phyloP scores from a whole-genome alignment of 2,329 filamentous ascomycete genomes.

The Fusarium pseudograminearum region DNA sequence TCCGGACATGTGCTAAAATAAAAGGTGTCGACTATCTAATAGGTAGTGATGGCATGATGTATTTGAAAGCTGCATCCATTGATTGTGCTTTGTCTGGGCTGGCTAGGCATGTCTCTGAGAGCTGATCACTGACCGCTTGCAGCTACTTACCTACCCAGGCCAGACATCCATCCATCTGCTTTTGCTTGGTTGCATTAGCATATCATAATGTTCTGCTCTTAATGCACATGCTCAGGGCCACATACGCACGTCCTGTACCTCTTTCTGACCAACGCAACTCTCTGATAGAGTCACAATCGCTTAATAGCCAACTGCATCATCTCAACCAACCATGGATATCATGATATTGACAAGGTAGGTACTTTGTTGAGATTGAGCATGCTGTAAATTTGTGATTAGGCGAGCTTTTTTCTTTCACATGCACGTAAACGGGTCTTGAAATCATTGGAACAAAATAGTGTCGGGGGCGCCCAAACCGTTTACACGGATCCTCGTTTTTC shows the following conservation, averaged over 20 bases:
- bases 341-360: neutral
- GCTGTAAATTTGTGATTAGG: neutral
- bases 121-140: constrained; percentile 25
- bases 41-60: constrained; percentile 16
- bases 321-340: neutral
- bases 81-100: constrained; percentile 8
- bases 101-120: neutral
- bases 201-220: constrained; percentile 19
- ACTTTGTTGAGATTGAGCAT: neutral
- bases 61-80: constrained; percentile 8
- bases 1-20: constrained; percentile 26
- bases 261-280: neutral
- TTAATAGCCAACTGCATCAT: constrained; percentile 10
- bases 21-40: constrained; percentile 9
- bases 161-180: neutral
- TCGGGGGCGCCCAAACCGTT: neutral
- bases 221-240: constrained; percentile 17
- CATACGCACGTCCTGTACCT: constrained; percentile 5
- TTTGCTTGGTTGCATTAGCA: constrained; percentile 24
- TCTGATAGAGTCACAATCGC: constrained; percentile 10
- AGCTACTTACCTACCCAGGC: neutral
- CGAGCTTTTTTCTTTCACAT: neutral
- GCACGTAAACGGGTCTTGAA: neutral
- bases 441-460: too few species aligned
- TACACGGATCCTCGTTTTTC: neutral